Evolutionary conservation across 208 protist species (phyloP), one percentile per base, ranked within the genome.

Genomic region (Crithidia bombi): DNA sequence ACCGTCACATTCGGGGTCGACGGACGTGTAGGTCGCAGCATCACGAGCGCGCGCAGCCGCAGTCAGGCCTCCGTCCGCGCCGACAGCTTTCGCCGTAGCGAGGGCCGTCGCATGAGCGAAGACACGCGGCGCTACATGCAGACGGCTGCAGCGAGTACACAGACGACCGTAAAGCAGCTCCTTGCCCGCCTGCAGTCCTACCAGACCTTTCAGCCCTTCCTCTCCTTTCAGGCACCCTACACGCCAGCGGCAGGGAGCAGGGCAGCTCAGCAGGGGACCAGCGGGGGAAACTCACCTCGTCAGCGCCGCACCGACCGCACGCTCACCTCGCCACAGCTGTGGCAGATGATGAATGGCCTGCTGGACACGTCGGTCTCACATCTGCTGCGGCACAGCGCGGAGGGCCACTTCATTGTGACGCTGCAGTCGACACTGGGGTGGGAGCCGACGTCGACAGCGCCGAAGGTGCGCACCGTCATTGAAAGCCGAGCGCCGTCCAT

Each of bases 201-300:
- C 64, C 65, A 77, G 26, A 90, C 81, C 9, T 94, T 91, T 77
- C 65, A 85, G 35, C 80, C 88, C 2, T 55, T 83, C 38, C 69
- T 91, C 36, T 72, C 75, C 0, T 62, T 71, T 23, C 79, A 78
- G 41, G 38, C 52, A 5, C 23, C 57, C 12, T 81, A 68, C 55
- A 33, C 47, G 14, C 26, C 41, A 43, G 36, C 56, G 0, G 39
- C 23, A n/a, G n/a, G 21, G 38, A 69, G 21, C 59, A 68, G 11
- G 14, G 41, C 1, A 19, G 15, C 14, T n/a, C n/a, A n/a, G n/a
- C n/a, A n/a, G n/a, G n/a, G n/a, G n/a, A n/a, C n/a, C 25, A 38
- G 17, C 26, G n/a, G n/a, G 23, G 12, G 2, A n/a, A n/a, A n/a
- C 11, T 41, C 46, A 3, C 21, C 21, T 17, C 38, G 51, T 19